Base-by-base conservation (phyloP, 2,329 filamentous ascomycete species). In the Neofusicoccum ribis region DNA sequence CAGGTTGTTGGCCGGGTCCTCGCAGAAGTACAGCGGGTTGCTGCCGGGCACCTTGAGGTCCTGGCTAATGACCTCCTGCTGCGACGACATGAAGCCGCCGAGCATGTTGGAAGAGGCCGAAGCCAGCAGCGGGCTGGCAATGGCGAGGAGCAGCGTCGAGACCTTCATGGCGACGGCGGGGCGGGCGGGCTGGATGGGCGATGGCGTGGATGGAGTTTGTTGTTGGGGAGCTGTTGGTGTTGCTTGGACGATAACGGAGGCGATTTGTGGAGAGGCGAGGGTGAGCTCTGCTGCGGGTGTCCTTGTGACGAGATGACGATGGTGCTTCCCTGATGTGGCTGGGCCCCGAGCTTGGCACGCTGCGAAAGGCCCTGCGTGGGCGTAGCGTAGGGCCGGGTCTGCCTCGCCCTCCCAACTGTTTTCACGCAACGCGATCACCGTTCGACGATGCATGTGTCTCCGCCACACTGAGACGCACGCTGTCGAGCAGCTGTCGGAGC, bases 1-100 rank as follows among this genome's bases (percentile, higher is more conserved):
- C 65, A 93, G 85, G 76, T 97, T 88, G 60, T 87, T 77, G 56
- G 79, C 78, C 65, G 91, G 91, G 68, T 91, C 85, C 66, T 82
- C 80, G 69, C 95, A 99, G 80, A 91, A 91, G 74, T 88, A 82
- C 66, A 99, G 84, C 36, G 95, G 94, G 75, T 94, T 97, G 59
- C 94, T 83, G 76, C 95, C 93, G 0, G 91, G 89, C 15, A 97
- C 90, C 69, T 88, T 85, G 77, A 86, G 82, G 51, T 86, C 81
- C 59, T 81, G 78, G 63, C 81, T 78, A 65, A 83, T 43, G 46
- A 49, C 56, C 43, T 60, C 63, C 56, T 65, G 63, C 46, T 54
- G 31, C 27, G 37, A 34, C 17, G 36, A 36, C n/a, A 59, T 41
- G 27, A 65, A 31, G 46, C 56, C 39, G 63, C 63, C 50, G 31